These are phyloP conservation scores for Paraphoma chrysanthemicola DNA, from an alignment of 2,329 filamentous ascomycete species.

Conservation along the genomic window DNA sequence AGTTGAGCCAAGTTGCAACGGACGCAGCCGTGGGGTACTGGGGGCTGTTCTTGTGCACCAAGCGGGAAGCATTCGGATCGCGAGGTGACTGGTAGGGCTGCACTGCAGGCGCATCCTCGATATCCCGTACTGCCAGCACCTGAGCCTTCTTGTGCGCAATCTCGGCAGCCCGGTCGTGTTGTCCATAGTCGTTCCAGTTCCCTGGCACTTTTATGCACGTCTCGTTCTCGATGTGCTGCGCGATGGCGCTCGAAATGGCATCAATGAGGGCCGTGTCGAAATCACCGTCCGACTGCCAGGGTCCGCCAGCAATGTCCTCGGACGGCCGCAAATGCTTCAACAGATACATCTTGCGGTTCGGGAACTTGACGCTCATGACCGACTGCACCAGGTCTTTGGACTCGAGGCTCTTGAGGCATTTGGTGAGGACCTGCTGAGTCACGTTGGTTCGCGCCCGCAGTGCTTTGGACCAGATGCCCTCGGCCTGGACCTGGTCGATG, in stretches of 20 bases:
- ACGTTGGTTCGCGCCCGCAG: constrained; percentile 82
- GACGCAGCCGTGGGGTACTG: constrained; percentile 81
- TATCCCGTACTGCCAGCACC: constrained; percentile 37
- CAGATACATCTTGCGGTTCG: constrained; percentile 96
- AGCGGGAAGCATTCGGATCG: constrained; percentile 26
- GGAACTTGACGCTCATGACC: constrained; percentile 91
- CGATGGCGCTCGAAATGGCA: constrained; percentile 74
- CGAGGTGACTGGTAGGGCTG: constrained; percentile 30
- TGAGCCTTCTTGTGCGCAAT: constrained; percentile 47
- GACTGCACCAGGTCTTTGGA: constrained; percentile 81
- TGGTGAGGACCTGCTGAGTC: constrained; percentile 82
- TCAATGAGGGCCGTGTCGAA: constrained; percentile 89
- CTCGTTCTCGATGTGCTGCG: constrained; percentile 73
- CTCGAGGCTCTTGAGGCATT: constrained; percentile 83
- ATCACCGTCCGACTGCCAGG: constrained; percentile 92
- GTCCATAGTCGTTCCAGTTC: constrained; percentile 51
- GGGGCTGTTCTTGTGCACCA: constrained; percentile 69
- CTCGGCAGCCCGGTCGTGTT: constrained; percentile 43
- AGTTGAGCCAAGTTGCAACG: constrained; percentile 77
- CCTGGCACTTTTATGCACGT: constrained; percentile 69
- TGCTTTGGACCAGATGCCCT: constrained; percentile 90
- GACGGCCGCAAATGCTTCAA: constrained; percentile 82
- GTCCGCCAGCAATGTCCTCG: constrained; percentile 89
- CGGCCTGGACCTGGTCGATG: constrained; percentile 83
- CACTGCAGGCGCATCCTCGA: constrained; percentile 40